phyloP scores from a whole-genome alignment of 2,329 filamentous ascomycete species.

The Fusarium albosuccineum region DNA sequence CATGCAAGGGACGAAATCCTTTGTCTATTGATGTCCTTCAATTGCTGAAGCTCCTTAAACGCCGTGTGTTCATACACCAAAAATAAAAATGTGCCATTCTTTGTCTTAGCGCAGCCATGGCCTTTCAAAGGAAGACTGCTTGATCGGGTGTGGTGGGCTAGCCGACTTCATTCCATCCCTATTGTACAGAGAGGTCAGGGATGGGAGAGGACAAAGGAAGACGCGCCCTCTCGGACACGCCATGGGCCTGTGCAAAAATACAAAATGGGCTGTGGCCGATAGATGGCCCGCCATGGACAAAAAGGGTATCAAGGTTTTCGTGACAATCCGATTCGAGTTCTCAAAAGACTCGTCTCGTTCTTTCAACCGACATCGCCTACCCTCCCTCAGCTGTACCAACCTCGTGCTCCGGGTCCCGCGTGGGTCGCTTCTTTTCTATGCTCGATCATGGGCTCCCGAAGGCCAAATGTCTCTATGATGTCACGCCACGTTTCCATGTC shows the following conservation, averaged over 20 bases:
- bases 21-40: conserved; percentile 30
- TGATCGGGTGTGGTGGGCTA: conserved; percentile 4
- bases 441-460: conserved; percentile 86
- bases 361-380: not conserved
- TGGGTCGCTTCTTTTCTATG: conserved; percentile 75
- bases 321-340: conserved; percentile 18
- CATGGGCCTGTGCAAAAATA: conserved; percentile 14
- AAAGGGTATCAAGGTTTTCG: conserved; percentile 12
- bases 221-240: not conserved
- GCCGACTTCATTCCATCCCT: not conserved
- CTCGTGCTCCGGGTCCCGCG: conserved; percentile 66
- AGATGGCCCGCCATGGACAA: conserved; percentile 6
- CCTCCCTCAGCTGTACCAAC: conserved; percentile 72
- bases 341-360: conserved; percentile 6
- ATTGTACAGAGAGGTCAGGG: conserved; percentile 1
- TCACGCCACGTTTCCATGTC: conserved; percentile 88
- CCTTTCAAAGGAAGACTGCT: conserved; percentile 11
- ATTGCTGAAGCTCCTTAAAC: conserved; percentile 18
- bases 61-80: conserved; percentile 4
- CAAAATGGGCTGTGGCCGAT: conserved; percentile 21
- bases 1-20: conserved; percentile 12
- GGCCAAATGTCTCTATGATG: conserved; percentile 80
- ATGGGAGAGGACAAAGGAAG: conserved; percentile 28
- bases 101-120: not conserved
- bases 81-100: conserved; percentile 22